Evolutionary conservation across 495 filamentous ascomycete species (phyloP), one percentile per base, ranked within the genome.

Genomic region (Trichoderma asperelloides): DNA sequence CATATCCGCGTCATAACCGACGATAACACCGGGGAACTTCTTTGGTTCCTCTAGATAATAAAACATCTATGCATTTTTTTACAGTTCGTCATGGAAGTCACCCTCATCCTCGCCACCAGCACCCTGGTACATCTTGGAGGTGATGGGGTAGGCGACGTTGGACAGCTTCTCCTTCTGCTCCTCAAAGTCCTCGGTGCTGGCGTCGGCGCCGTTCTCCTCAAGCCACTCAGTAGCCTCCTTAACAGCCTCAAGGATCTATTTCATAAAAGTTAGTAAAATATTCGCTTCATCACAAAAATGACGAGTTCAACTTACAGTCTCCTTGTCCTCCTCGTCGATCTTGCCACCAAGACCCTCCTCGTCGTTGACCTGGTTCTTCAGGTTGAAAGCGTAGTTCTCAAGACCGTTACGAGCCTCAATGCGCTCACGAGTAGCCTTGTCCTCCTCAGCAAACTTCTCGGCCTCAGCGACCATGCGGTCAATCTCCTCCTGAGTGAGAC

Each of bases 91-190:
- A 77, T 98, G 96, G 51, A 78, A 81, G 57, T 75, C 75, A 62
- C 89, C 85, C 82, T 96, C 91, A 69, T 96, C 92, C 67, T 87
- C 87, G 64, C 82, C 86, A 62, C 77, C 84, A 41, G 86, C 85
- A 69, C 82, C 86, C 72, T 86, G 86, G 81, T 98, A 96, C 65
- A 96, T 82, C 86, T 99, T 99, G 84, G 90, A 94, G 73, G 95
- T 99, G 81, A 99, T 99, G 41, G 95, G 95, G 82, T 98, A 97
- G 27, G 95, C 95, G 66, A 97, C 91, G 79, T 89, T 88, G 73
- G 90, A 94, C 70, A 99, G 87, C 84, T 97, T 96, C 89, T 99
- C 94, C 86, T 94, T 96, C 83, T 98, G 93, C 87, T 99, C 95
- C 78, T 96, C 92, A 72, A 97, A 97, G 82, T 98, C 95, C 84